Conservation (phyloP, 345 rosid genomes). For the Aethionema arabicum region DNA sequence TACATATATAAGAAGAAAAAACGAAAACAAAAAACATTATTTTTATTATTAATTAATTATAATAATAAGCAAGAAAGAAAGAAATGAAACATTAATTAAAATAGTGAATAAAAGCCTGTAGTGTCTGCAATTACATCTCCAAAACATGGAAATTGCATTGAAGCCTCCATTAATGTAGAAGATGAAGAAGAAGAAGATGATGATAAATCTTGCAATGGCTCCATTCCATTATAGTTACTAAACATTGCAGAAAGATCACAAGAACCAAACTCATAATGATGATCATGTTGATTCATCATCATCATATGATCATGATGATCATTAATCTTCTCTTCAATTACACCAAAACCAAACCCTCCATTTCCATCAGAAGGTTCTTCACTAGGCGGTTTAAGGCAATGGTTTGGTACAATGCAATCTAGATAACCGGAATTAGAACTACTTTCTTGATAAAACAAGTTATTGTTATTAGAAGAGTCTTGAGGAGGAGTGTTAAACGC, state of each 20-base stretch:
- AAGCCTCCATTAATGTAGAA: conserved; percentile 9
- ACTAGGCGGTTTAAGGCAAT: conserved; percentile 78
- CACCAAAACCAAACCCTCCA: conserved; percentile 23
- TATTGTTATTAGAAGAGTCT: conserved; percentile 42
- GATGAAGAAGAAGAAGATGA: conserved; percentile 36
- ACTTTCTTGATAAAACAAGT: conserved; percentile 27
- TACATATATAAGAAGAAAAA: conserved; percentile 4
- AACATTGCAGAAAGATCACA: conserved; percentile 61
- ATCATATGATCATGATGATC: conserved; percentile 21
- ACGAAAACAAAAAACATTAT: conserved; percentile 1
- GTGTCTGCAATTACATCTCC: conserved; percentile 48
- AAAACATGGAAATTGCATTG: conserved; percentile 30
- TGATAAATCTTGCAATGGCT: conserved; percentile 35
- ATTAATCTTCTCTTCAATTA: too few species aligned
- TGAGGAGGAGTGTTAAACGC: conserved; percentile 35
- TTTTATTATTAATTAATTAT: too few species aligned
- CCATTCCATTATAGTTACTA: conserved; percentile 37
- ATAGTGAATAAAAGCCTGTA: conserved; percentile 39
- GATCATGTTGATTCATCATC: conserved; percentile 28
- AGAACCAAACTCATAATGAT: conserved; percentile 36
- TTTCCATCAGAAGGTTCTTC: conserved; percentile 25
- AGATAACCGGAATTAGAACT: conserved; percentile 78
- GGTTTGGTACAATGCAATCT: conserved; percentile 90
- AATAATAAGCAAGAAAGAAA: not conserved
- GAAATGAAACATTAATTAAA: conserved; percentile 7